These are phyloP conservation scores for Sesbania bispinosa DNA, from an alignment of 306 rosid genomes.

Conservation along the genomic window DNA sequence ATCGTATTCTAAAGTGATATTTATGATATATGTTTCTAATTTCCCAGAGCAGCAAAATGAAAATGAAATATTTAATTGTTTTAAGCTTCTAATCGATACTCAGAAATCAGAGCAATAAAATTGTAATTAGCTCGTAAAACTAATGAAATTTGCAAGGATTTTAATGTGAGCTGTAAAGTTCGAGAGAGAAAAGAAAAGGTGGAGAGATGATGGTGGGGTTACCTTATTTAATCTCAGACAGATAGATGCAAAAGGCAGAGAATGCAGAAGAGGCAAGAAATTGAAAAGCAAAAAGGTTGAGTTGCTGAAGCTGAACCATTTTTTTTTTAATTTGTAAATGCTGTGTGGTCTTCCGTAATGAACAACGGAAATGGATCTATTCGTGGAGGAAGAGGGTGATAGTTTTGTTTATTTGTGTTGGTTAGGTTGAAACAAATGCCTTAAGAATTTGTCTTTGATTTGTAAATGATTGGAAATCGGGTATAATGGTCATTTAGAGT, in stretches of 20 bases:
- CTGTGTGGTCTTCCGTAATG: neutral
- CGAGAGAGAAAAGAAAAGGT: neutral
- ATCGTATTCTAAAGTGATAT: neutral
- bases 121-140: neutral
- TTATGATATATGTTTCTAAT: neutral
- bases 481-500: neutral
- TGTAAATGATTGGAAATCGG: neutral
- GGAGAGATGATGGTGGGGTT: neutral
- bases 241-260: neutral
- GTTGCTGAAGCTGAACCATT: neutral
- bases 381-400: neutral
- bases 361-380: neutral
- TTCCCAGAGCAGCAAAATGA: neutral
- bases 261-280: slow-evolving; percentile 1
- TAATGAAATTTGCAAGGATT: neutral
- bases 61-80: neutral
- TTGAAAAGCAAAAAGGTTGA: neutral
- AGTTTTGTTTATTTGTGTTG: neutral
- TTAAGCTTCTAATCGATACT: neutral
- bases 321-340: neutral
- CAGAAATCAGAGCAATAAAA: neutral
- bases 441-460: neutral
- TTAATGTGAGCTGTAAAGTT: neutral
- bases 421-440: neutral
- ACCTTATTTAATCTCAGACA: slow-evolving; percentile 22